phyloP scores from a whole-genome alignment of 2,329 filamentous ascomycete genomes.

The Penicillium sp. region DNA sequence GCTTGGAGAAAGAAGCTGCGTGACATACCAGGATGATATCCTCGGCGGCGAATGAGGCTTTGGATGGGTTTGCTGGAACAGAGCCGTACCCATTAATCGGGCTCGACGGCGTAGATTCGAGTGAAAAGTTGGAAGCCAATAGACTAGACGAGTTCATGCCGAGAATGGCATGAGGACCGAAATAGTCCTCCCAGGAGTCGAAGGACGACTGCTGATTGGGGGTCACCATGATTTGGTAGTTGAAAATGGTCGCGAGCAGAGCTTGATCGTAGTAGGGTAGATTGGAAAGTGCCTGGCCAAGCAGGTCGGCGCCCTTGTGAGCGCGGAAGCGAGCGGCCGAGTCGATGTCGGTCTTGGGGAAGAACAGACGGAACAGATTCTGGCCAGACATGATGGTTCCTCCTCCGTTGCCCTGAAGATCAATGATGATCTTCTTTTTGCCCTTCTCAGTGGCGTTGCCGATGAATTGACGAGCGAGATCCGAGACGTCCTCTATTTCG shows the following conservation, averaged over 20 bases:
- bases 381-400: not conserved
- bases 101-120: not conserved
- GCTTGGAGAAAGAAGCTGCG: slow-evolving; percentile 1
- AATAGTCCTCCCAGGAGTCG: not conserved
- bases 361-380: slow-evolving; percentile 4
- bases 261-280: not conserved
- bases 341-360: slow-evolving; percentile 5
- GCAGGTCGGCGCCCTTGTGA: slow-evolving; percentile 3
- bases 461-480: slow-evolving; percentile 16
- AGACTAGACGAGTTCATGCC: slow-evolving; percentile 3
- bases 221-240: not conserved
- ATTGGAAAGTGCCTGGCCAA: not conserved
- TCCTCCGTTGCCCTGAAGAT: slow-evolving; percentile 54
- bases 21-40: slow-evolving; percentile 4
- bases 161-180: not conserved
- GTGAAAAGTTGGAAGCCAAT: not conserved
- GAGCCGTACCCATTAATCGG: slow-evolving; percentile 1
- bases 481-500: slow-evolving; percentile 4
- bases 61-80: not conserved
- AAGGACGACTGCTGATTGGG: slow-evolving; percentile 4
- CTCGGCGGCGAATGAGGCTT: not conserved
- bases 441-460: slow-evolving; percentile 30
- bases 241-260: not conserved
- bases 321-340: slow-evolving; percentile 2
- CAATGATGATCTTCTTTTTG: slow-evolving; percentile 61